These are phyloP conservation scores for Melocanna baccifera DNA, from an alignment of 176 grass and related monocot genomes.

Conservation along the genomic window DNA sequence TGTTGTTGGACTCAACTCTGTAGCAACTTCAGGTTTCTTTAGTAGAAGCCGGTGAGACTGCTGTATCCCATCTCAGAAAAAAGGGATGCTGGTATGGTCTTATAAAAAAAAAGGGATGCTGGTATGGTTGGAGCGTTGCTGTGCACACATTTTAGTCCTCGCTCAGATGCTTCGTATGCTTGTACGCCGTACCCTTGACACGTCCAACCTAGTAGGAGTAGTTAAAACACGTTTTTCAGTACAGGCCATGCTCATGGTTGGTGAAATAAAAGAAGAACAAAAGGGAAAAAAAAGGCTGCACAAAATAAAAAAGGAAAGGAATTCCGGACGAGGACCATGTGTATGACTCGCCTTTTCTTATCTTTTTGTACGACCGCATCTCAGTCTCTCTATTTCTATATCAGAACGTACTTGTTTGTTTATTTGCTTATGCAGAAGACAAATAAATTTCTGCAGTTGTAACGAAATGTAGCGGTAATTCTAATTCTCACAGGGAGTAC, in stretches of 20 bases:
- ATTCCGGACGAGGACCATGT: conserved; percentile 8
- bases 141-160: too few species aligned
- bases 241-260: conserved; percentile 29
- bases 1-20: too few species aligned
- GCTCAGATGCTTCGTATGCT: not conserved
- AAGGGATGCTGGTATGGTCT: too few species aligned
- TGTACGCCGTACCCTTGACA: not conserved
- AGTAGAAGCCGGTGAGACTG: too few species aligned
- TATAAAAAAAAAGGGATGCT: too few species aligned
- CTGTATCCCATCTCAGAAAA: too few species aligned
- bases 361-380: not conserved
- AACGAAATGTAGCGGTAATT: not conserved
- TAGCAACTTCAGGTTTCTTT: too few species aligned
- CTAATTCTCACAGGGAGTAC: not conserved
- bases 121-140: too few species aligned
- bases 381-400: not conserved
- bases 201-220: not conserved
- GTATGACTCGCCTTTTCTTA: not conserved
- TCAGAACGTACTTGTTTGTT: not conserved
- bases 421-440: not conserved
- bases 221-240: conserved; percentile 37
- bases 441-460: not conserved
- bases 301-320: conserved; percentile 1
- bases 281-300: not conserved
- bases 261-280: conserved; percentile 18